phyloP scores from a whole-genome alignment of 2,329 filamentous ascomycete species.

The Fusarium luffae region DNA sequence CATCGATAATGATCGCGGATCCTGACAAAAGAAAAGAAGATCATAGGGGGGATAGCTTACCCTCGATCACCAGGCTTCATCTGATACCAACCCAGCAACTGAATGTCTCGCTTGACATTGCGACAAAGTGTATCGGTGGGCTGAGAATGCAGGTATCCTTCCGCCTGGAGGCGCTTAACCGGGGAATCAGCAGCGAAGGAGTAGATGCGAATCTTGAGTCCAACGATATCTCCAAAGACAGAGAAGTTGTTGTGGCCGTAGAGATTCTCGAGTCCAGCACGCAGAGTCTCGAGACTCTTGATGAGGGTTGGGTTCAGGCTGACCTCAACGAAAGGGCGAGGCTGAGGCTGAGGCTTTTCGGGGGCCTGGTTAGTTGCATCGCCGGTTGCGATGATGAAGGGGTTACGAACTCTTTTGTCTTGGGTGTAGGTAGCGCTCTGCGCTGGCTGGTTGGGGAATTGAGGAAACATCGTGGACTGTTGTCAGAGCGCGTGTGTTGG shows the following conservation, averaged over 20 bases:
- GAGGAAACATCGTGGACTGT: neutral
- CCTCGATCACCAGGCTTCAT: slow-evolving; percentile 4
- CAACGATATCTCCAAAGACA: slow-evolving; percentile 19
- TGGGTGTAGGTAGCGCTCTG: neutral
- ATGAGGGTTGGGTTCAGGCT: neutral
- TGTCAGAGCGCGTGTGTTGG: neutral
- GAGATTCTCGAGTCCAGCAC: neutral
- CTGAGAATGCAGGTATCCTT: neutral
- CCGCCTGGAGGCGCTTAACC: neutral
- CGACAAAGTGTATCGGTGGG: neutral
- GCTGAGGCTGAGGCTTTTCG: neutral
- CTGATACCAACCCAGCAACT: slow-evolving; percentile 2
- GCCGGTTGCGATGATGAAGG: neutral
- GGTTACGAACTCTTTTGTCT: neutral
- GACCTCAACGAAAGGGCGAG: neutral
- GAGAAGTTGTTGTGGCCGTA: slow-evolving; percentile 11
- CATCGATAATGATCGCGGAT: no score
- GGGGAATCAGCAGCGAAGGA: neutral
- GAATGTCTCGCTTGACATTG: neutral
- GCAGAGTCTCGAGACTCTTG: neutral
- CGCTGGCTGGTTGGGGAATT: neutral
- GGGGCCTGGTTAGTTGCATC: neutral
- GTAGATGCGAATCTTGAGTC: slow-evolving; percentile 1
- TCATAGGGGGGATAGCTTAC: neutral
- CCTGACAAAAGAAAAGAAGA: neutral